Evolutionary conservation across 176 grass and related monocot genomes (phyloP).

Genomic region (Chrysopogon serrulatus): DNA sequence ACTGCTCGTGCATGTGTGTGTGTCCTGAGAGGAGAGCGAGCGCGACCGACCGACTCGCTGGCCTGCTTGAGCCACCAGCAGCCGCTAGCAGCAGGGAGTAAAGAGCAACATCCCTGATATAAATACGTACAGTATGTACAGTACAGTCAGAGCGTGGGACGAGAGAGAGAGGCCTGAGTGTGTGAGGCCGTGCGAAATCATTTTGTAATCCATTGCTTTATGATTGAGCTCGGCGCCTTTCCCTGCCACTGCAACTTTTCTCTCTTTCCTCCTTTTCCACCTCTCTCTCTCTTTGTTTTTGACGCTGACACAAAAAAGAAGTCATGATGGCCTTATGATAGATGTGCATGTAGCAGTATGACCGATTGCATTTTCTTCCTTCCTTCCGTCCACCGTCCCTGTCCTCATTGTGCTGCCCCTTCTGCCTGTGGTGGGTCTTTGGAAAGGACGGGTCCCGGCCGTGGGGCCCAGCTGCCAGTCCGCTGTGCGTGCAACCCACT

Average conservation of each 20-base stretch:
- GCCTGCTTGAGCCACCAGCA: constrained; percentile 12
- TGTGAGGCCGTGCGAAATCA: constrained; percentile 37
- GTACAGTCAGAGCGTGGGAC: neutral
- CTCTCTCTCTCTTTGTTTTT: constrained; percentile 28
- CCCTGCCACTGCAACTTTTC: neutral
- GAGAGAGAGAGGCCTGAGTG: constrained; percentile 15
- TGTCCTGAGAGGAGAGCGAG: neutral
- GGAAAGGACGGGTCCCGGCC: constrained; percentile 8
- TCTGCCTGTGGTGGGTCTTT: neutral
- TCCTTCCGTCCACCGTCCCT: neutral
- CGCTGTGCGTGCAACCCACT: neutral
- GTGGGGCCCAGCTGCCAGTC: neutral
- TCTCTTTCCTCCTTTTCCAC: neutral
- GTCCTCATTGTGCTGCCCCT: neutral
- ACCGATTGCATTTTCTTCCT: constrained; percentile 20
- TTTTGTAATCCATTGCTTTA: constrained; percentile 98
- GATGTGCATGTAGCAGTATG: constrained; percentile 30
- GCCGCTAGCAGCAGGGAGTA: constrained; percentile 60
- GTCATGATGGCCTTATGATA: constrained; percentile 77
- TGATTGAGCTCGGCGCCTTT: constrained; percentile 70
- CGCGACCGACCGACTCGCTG: constrained; percentile 6
- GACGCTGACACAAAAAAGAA: constrained; percentile 67
- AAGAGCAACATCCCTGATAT: constrained; percentile 81
- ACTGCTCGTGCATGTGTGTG: constrained; percentile 1
- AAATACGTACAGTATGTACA: constrained; percentile 24